A percentile compares a stretch with the other conserved stretches of the same genome.
Evolutionary conservation across 2,329 filamentous ascomycete species (phyloP).

Genomic region (Colletotrichum coccodes): DNA sequence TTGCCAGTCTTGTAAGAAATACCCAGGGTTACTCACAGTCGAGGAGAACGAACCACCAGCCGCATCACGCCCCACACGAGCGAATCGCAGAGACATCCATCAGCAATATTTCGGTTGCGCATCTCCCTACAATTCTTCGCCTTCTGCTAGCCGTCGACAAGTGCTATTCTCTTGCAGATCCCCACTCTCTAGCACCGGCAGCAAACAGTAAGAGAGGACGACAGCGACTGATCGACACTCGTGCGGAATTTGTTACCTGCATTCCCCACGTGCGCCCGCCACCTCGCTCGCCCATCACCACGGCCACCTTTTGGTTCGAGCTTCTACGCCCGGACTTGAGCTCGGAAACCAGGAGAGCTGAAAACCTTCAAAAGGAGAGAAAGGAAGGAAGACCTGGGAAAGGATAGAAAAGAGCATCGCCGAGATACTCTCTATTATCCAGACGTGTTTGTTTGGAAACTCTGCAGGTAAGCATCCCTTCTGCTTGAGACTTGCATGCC

Average conservation of each 20-base stretch:
- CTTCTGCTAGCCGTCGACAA: not conserved
- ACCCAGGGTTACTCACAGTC: not conserved
- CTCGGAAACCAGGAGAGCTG: not conserved
- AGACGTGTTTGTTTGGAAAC: not conserved
- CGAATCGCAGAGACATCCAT: not conserved
- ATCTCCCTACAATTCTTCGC: not conserved
- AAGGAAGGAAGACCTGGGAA: not conserved
- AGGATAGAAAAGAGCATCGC: not conserved
- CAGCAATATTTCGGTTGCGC: not conserved
- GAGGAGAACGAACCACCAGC: not conserved
- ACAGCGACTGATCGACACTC: slow-evolving; percentile 21
- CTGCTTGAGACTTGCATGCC: not conserved
- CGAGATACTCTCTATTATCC: not conserved
- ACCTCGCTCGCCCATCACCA: not conserved
- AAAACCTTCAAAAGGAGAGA: not conserved
- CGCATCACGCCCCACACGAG: not conserved
- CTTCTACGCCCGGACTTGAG: slow-evolving; percentile 9
- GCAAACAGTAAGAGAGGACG: slow-evolving; percentile 14
- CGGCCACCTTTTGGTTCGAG: slow-evolving; percentile 14
- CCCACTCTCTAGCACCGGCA: not conserved
- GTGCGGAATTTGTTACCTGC: slow-evolving; percentile 21
- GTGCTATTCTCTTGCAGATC: slow-evolving; percentile 9
- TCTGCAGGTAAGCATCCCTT: slow-evolving; percentile 17
- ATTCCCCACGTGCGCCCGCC: slow-evolving; percentile 27
- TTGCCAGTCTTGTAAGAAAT: not conserved